Evolutionary conservation across 768 basidiomycete species (phyloP).

Genomic region (Tricholoma matsutake): DNA sequence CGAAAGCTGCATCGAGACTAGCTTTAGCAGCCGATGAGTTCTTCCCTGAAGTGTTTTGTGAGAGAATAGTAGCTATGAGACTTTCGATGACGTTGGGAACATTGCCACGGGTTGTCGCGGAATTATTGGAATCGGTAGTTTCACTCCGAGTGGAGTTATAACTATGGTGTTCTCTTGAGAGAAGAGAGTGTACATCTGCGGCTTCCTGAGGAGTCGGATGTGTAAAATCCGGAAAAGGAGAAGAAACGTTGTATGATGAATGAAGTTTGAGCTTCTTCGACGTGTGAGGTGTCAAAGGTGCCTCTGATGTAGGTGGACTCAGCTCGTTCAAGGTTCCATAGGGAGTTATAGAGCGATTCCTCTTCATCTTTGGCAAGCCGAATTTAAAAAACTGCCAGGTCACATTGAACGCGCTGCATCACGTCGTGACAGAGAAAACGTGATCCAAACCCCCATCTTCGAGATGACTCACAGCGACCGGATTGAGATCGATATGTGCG

Average conservation of each 20-base stretch:
- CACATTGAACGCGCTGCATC: background rate
- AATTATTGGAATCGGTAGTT: slow-evolving; percentile 28
- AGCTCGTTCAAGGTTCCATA: background rate
- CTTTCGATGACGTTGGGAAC: slow-evolving; percentile 55
- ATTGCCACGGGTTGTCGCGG: slow-evolving; percentile 43
- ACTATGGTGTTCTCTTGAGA: slow-evolving; percentile 36
- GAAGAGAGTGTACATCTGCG: slow-evolving; percentile 36
- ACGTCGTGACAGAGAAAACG: background rate
- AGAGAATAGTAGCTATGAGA: slow-evolving; percentile 56
- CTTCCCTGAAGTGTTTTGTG: slow-evolving; percentile 52
- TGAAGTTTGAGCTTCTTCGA: slow-evolving; percentile 52
- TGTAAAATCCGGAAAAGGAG: slow-evolving; percentile 45
- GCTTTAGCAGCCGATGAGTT: slow-evolving; percentile 52
- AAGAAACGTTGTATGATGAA: slow-evolving; percentile 35
- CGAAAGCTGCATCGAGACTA: slow-evolving; percentile 45
- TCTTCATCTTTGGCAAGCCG: slow-evolving; percentile 1
- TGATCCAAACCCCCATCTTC: background rate
- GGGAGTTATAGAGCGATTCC: slow-evolving; percentile 7
- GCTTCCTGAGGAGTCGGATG: slow-evolving; percentile 45
- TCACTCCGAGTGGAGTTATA: slow-evolving; percentile 24
- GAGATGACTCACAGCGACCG: too few species aligned
- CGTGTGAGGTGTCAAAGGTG: slow-evolving; percentile 15
- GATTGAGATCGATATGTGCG: too few species aligned
- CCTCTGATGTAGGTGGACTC: background rate
- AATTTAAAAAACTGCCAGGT: background rate